Evolutionary conservation across 2,329 filamentous ascomycete genomes (phyloP).

Genomic region (Aspergillus persii): DNA sequence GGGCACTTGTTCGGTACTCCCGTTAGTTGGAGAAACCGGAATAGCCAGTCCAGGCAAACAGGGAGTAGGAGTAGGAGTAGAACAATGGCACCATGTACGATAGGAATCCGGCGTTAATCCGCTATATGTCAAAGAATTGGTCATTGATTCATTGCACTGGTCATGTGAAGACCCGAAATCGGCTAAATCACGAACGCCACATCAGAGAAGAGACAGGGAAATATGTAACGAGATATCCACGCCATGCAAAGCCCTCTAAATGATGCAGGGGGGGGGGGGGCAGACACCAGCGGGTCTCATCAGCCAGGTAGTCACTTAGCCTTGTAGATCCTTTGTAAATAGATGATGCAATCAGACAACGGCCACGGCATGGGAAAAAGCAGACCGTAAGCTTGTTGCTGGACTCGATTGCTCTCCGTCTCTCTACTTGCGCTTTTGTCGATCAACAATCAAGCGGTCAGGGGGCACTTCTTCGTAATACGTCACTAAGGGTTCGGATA

Average conservation of each 20-base stretch:
- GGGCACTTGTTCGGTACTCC: too few species aligned
- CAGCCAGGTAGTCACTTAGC: neutral
- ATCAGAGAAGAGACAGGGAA: neutral
- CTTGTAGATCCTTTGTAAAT: neutral
- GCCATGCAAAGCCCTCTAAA: neutral
- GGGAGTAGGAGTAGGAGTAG: too few species aligned
- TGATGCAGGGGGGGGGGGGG: neutral
- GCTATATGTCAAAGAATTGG: neutral
- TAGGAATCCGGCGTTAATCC: too few species aligned
- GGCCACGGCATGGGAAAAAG: too few species aligned
- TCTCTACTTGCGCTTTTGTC: neutral
- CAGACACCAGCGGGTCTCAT: too few species aligned
- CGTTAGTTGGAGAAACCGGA: too few species aligned
- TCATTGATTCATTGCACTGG: neutral
- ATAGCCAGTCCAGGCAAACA: too few species aligned
- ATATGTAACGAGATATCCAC: neutral
- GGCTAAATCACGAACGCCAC: neutral
- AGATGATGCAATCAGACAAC: neutral
- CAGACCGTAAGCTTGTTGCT: neutral
- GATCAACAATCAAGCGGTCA: neutral
- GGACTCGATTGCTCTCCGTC: neutral
- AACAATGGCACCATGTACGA: too few species aligned
- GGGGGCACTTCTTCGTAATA: neutral
- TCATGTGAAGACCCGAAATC: neutral
- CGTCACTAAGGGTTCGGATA: neutral